phyloP scores from a whole-genome alignment of 2,329 filamentous ascomycete genomes.

The Plenodomus lindquistii region DNA sequence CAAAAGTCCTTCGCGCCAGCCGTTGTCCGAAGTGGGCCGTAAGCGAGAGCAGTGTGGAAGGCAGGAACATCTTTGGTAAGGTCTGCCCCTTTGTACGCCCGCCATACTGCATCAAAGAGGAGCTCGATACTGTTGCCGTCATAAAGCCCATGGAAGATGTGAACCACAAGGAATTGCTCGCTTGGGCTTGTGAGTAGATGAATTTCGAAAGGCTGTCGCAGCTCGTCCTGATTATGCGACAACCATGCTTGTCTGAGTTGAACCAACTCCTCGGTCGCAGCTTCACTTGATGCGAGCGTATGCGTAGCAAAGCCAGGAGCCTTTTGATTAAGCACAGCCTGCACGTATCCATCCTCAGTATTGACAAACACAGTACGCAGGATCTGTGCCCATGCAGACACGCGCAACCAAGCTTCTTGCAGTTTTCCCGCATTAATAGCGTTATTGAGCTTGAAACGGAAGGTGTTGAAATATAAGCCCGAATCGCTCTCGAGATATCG shows the following conservation, averaged over 20 bases:
- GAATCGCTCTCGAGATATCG: conserved; percentile 62
- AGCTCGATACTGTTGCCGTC: conserved; percentile 78
- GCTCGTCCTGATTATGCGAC: conserved; percentile 52
- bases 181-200: conserved; percentile 45
- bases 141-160: conserved; percentile 85
- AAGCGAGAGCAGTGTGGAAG: conserved; percentile 69
- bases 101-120: conserved; percentile 63
- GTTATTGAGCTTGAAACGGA: conserved; percentile 61
- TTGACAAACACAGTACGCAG: conserved; percentile 73
- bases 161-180: conserved; percentile 57
- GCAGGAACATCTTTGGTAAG: conserved; percentile 48
- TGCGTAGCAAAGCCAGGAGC: conserved; percentile 15
- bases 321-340: conserved; percentile 63
- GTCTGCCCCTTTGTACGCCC: conserved; percentile 52
- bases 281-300: conserved; percentile 24
- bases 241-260: conserved; percentile 58
- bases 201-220: conserved; percentile 59
- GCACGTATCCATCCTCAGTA: conserved; percentile 75
- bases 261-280: conserved; percentile 29
- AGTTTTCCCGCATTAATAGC: conserved; percentile 55
- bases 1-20: conserved; percentile 68
- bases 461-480: conserved; percentile 76
- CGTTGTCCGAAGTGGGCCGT: conserved; percentile 66
- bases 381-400: conserved; percentile 62
- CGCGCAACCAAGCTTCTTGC: conserved; percentile 59